Evolutionary conservation across 352 stramenopile species (phyloP).

Genomic region (Lagenidium sp.): DNA sequence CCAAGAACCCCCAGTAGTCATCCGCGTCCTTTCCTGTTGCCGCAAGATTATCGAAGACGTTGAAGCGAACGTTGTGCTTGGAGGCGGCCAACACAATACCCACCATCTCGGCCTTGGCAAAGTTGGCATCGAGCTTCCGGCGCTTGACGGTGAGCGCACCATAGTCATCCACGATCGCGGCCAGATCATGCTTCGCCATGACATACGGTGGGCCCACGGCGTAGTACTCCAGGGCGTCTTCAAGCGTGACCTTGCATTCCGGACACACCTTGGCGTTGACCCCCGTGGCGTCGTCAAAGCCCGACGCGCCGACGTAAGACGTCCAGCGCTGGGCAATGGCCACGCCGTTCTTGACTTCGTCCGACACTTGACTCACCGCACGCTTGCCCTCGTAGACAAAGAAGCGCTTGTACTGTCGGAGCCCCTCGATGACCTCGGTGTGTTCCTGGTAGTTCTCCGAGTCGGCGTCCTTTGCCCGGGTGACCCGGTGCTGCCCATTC

Average conservation of each 20-base stretch:
- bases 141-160: slow-evolving; percentile 35
- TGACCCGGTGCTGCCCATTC: slow-evolving; percentile 52
- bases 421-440: slow-evolving; percentile 54
- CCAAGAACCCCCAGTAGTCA: slow-evolving; percentile 54
- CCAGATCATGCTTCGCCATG: neutral
- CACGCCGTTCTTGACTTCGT: slow-evolving; percentile 29
- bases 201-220: neutral
- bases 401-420: slow-evolving; percentile 75
- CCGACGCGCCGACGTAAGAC: slow-evolving; percentile 19
- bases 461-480: slow-evolving; percentile 33
- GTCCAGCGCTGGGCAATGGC: slow-evolving; percentile 49
- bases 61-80: slow-evolving; percentile 65
- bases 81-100: slow-evolving; percentile 45
- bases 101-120: slow-evolving; percentile 41
- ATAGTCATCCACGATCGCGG: slow-evolving; percentile 16
- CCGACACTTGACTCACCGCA: slow-evolving; percentile 19
- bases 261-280: slow-evolving; percentile 33
- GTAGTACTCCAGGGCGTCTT: neutral
- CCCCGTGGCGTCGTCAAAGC: slow-evolving; percentile 22
- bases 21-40: slow-evolving; percentile 24
- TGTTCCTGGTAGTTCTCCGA: slow-evolving; percentile 50
- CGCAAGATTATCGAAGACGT: slow-evolving; percentile 67
- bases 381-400: slow-evolving; percentile 65
- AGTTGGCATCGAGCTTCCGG: slow-evolving; percentile 27
- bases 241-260: slow-evolving; percentile 32